Conservation (phyloP, 78 protist species). For the Dictyostelium firmibasis region DNA sequence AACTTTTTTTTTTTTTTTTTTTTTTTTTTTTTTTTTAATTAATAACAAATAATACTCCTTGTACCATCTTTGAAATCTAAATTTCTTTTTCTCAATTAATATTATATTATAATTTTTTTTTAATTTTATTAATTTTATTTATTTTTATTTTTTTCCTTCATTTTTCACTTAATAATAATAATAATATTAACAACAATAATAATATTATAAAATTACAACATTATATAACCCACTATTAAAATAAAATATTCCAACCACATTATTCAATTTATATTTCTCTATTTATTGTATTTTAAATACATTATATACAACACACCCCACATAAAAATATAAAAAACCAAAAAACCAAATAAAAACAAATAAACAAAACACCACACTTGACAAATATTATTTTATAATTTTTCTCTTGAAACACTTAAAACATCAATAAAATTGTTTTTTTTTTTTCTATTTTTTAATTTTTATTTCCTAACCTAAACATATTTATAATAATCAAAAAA, state of each 20-base stretch:
- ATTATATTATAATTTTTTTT: too few relatives aligned
- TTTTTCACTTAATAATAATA: background rate
- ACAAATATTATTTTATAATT: background rate
- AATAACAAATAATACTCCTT: background rate
- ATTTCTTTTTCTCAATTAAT: background rate
- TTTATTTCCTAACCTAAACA: background rate
- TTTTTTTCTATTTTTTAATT: background rate
- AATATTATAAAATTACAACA: background rate
- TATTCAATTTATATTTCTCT: background rate
- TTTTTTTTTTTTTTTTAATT: too few relatives aligned
- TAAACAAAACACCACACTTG: background rate
- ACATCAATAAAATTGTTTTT: background rate
- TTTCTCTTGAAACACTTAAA: background rate
- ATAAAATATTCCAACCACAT: background rate
- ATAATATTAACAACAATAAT: too few relatives aligned
- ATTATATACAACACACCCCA: background rate
- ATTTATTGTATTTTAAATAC: background rate
- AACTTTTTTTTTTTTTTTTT: too few relatives aligned
- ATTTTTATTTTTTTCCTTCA: background rate
- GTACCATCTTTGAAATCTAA: background rate
- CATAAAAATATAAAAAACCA: background rate
- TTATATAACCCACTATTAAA: background rate
- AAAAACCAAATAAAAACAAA: background rate
- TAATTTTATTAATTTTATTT: too few relatives aligned
- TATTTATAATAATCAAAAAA: background rate